Evolutionary conservation across 139 green algal genomes (phyloP).

Genomic region (Coelastrella sp.): DNA sequence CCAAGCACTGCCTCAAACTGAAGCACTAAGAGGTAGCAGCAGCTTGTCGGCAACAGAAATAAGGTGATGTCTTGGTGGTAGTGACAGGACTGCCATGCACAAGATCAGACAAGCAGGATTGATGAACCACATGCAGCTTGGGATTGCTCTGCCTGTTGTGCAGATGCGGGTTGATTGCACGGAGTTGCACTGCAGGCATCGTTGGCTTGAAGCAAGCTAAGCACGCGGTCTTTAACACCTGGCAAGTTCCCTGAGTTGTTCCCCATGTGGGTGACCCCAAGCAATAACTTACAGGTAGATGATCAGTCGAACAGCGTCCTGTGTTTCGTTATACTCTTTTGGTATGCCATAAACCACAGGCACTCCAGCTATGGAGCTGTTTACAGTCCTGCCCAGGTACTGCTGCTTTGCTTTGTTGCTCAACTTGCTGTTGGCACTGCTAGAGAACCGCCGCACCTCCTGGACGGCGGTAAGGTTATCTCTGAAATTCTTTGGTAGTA

Average conservation of each 20-base stretch:
- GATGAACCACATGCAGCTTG: too few relatives aligned
- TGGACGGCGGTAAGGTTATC: not conserved
- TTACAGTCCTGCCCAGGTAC: not conserved
- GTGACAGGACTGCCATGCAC: too few relatives aligned
- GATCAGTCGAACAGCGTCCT: not conserved
- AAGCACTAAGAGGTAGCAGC: not conserved
- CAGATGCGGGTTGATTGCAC: too few relatives aligned
- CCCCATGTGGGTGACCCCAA: too few relatives aligned
- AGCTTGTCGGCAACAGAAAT: not conserved
- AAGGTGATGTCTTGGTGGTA: too few relatives aligned
- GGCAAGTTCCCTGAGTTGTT: too few relatives aligned
- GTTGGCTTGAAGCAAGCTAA: too few relatives aligned
- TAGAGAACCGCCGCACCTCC: not conserved
- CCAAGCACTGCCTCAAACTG: too few relatives aligned
- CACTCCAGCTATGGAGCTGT: constrained; percentile 9
- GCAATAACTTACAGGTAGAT: not conserved
- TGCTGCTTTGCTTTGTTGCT: not conserved
- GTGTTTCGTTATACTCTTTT: not conserved
- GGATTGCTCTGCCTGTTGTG: too few relatives aligned
- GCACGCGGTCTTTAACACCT: too few relatives aligned
- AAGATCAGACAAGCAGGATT: too few relatives aligned
- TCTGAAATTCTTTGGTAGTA: not conserved
- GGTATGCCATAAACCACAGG: not conserved
- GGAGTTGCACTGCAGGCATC: too few relatives aligned
- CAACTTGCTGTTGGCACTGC: not conserved